Conservation (phyloP, 306 rosid genomes). For the Pyrus betulifolia region DNA sequence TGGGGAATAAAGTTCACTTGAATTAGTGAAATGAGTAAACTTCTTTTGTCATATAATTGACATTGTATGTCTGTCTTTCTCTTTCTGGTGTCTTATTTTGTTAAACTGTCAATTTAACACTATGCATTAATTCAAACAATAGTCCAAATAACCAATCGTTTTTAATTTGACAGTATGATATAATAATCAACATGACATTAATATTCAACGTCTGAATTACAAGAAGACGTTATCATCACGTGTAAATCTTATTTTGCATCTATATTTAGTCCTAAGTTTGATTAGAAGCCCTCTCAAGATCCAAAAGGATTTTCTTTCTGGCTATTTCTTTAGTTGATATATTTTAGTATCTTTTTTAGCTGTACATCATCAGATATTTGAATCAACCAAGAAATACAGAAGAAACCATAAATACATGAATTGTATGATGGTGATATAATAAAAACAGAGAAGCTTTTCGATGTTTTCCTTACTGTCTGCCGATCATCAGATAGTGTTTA, state of each 20-base stretch:
- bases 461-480: too few relatives aligned
- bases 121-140: background rate
- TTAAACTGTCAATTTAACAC: background rate
- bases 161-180: background rate
- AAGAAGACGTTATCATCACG: too few relatives aligned
- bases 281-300: background rate
- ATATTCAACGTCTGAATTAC: background rate
- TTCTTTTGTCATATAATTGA: background rate
- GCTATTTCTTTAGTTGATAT: background rate
- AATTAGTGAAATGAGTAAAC: background rate
- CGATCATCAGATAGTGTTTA: background rate
- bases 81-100: background rate
- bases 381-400: background rate
- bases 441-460: background rate
- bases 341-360: too few relatives aligned
- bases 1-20: background rate
- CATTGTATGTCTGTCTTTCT: background rate
- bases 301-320: background rate
- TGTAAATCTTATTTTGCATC: too few relatives aligned
- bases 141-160: slow-evolving; percentile 8
- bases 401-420: too few relatives aligned
- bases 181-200: background rate
- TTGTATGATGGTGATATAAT: background rate
- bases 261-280: background rate
- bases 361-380: background rate